Conservation (phyloP, 1,139 yeast genomes). For the Geotrichum carabidarum region DNA sequence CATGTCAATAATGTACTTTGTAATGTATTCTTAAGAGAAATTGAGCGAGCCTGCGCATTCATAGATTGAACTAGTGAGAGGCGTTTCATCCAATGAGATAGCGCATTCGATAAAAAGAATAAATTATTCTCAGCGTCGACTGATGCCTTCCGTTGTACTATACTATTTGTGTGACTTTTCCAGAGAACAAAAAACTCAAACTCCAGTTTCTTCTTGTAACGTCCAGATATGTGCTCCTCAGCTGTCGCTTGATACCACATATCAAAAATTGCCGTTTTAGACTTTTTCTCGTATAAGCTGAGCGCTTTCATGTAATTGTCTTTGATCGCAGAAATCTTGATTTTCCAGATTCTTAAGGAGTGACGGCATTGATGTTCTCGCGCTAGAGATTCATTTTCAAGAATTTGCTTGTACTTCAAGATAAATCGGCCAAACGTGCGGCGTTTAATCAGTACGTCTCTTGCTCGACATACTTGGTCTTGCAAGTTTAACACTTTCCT, state of each 20-base stretch:
- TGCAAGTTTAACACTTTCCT: not conserved
- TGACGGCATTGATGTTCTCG: not conserved
- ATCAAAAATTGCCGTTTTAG: not conserved
- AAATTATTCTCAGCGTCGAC: constrained; percentile 8
- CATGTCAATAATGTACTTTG: not conserved
- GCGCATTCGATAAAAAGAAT: not conserved
- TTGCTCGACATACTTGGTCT: not conserved
- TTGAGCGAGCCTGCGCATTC: not conserved
- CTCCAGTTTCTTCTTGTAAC: not conserved
- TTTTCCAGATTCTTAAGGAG: not conserved
- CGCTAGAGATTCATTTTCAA: constrained; percentile 1
- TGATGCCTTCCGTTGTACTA: not conserved
- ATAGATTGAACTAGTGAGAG: not conserved
- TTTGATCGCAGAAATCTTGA: not conserved
- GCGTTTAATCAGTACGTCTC: not conserved
- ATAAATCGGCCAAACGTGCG: constrained; percentile 2
- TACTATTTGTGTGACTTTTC: constrained; percentile 7
- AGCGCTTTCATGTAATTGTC: not conserved
- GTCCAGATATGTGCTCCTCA: not conserved
- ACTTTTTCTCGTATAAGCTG: not conserved
- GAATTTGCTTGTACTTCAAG: constrained; percentile 23
- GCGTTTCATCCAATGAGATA: not conserved
- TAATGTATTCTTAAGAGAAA: not conserved
- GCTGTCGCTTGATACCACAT: constrained; percentile 1
- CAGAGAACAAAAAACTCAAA: constrained; percentile 16